Conservation (phyloP, 805 yeast species). For the Ogataea sp. region DNA sequence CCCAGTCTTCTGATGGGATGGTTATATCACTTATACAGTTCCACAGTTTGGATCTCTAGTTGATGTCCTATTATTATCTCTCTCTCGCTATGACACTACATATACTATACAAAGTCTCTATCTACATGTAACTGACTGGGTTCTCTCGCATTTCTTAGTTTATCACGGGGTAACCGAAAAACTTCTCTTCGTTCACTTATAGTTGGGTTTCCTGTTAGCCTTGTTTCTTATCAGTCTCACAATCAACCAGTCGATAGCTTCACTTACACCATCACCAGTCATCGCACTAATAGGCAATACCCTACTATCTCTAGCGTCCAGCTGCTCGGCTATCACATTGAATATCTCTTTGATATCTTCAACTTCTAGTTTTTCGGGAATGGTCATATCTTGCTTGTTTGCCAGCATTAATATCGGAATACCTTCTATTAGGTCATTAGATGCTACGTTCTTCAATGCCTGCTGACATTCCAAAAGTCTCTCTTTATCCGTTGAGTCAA, state of each 20-base stretch:
- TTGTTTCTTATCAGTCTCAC: conserved; percentile 64
- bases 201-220: conserved; percentile 45
- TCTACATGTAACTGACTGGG: no score
- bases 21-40: no score
- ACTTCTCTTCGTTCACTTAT: no score
- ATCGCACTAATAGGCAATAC: conserved; percentile 86
- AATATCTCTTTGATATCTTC: conserved; percentile 77
- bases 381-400: conserved; percentile 78
- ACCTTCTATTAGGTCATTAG: conserved; percentile 57
- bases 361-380: conserved; percentile 52
- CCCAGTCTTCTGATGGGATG: no score
- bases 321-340: conserved; percentile 71
- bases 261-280: conserved; percentile 75
- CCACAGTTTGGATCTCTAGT: no score
- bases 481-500: conserved; percentile 82
- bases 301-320: conserved; percentile 86
- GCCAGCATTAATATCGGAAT: conserved; percentile 93
- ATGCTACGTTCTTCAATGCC: conserved; percentile 50
- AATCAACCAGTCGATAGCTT: conserved; percentile 84
- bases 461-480: conserved; percentile 78
- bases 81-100: no score
- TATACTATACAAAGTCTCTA: no score
- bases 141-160: no score
- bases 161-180: no score
- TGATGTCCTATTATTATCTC: no score